These are phyloP conservation scores for Claviceps spartinae DNA, from an alignment of 2,329 filamentous ascomycete genomes.

Conservation along the genomic window DNA sequence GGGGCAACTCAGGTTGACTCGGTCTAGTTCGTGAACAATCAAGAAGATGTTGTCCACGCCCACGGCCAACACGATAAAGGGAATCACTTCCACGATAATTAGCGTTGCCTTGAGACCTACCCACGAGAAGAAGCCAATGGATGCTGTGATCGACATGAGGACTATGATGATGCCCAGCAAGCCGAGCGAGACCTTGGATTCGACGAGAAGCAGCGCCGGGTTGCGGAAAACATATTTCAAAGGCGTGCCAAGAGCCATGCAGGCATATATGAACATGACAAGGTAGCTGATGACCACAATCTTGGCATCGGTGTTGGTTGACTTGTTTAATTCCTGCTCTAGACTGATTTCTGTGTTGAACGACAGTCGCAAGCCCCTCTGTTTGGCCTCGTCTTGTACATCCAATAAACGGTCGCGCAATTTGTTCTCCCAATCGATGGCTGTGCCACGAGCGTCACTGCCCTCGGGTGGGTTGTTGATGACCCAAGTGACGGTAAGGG, in stretches of 20 bases:
- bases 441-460: slow-evolving; percentile 52
- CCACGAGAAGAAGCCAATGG: slow-evolving; percentile 88
- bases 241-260: slow-evolving; percentile 78
- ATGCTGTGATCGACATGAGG: slow-evolving; percentile 91
- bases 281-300: slow-evolving; percentile 95
- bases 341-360: slow-evolving; percentile 94
- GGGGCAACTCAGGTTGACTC: slow-evolving; percentile 82
- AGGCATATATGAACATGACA: slow-evolving; percentile 97
- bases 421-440: slow-evolving; percentile 80
- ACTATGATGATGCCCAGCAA: slow-evolving; percentile 91
- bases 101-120: slow-evolving; percentile 85
- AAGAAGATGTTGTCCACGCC: slow-evolving; percentile 98
- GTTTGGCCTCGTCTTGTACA: slow-evolving; percentile 66
- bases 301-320: slow-evolving; percentile 93
- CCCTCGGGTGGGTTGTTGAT: slow-evolving; percentile 74
- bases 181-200: slow-evolving; percentile 95
- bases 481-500: slow-evolving; percentile 88
- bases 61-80: slow-evolving; percentile 89
- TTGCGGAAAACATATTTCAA: slow-evolving; percentile 66
- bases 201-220: slow-evolving; percentile 72
- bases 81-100: slow-evolving; percentile 97
- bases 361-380: slow-evolving; percentile 71
- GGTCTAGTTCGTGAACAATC: slow-evolving; percentile 95
- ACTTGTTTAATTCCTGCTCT: slow-evolving; percentile 93
- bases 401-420: slow-evolving; percentile 60